Percentiles rank a stretch among this genome's conserved stretches.
Conservation (phyloP, 768 basidiomycete genomes). For the Bullera alba region DNA sequence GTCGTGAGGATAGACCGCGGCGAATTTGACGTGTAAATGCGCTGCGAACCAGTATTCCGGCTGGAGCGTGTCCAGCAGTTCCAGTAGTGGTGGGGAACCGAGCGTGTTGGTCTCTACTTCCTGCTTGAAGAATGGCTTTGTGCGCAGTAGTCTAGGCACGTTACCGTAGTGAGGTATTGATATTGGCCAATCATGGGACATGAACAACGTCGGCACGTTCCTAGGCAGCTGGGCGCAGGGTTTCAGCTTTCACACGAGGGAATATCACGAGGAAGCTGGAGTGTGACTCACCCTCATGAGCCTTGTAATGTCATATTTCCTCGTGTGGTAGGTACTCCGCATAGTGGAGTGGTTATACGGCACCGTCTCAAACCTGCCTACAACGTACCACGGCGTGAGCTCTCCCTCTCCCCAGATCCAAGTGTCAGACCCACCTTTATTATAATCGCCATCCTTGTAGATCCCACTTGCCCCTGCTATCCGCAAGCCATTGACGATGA, state of each 20-base stretch:
- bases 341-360: conserved; percentile 70
- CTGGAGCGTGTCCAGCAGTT: conserved; percentile 61
- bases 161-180: conserved; percentile 78
- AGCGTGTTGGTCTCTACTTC: conserved; percentile 64
- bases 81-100: conserved; percentile 81
- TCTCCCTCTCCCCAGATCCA: no score
- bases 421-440: conserved; percentile 49
- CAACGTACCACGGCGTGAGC: neutral
- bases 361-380: conserved; percentile 67
- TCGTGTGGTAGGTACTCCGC: conserved; percentile 81
- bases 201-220: no score
- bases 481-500: conserved; percentile 77
- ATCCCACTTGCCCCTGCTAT: conserved; percentile 91
- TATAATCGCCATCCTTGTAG: conserved; percentile 70
- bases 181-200: conserved; percentile 96
- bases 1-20: conserved; percentile 52
- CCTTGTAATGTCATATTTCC: conserved; percentile 73
- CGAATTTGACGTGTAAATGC: conserved; percentile 80
- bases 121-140: conserved; percentile 67
- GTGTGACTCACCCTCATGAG: conserved; percentile 54
- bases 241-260: no score
- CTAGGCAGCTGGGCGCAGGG: no score
- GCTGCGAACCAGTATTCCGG: conserved; percentile 90
- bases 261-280: no score
- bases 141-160: conserved; percentile 56